A percentile compares a stretch with the other conserved stretches of the same genome.
Conservation (phyloP, 257 asterid genomes). For the Jacaranda mimosifolia region DNA sequence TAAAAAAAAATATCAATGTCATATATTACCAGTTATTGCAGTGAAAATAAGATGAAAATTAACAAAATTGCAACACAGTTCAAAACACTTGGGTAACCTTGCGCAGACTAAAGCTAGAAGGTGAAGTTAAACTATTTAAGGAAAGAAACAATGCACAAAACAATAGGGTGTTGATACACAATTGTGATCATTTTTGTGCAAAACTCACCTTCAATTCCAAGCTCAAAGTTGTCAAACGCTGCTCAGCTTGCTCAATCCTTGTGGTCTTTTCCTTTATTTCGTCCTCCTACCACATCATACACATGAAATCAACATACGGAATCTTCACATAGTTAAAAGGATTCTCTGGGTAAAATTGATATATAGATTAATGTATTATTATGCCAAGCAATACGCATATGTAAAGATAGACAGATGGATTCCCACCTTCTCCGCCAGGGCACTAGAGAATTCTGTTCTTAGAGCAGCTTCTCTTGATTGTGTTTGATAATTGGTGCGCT, state of each 20-base stretch:
- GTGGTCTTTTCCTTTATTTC: conserved; percentile 77
- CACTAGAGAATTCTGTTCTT: conserved; percentile 72
- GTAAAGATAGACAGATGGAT: not conserved
- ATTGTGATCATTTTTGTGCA: not conserved
- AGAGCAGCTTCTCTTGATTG: conserved; percentile 85
- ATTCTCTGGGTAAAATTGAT: not conserved
- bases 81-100: not conserved
- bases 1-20: not conserved
- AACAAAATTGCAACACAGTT: not conserved
- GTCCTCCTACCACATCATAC: conserved; percentile 67
- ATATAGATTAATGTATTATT: not conserved
- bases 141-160: conserved; percentile 4
- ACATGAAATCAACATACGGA: conserved; percentile 33
- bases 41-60: not conserved
- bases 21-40: conserved; percentile 9
- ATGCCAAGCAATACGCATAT: not conserved
- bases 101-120: no score
- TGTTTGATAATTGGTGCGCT: conserved; percentile 77
- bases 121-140: not conserved
- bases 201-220: conserved; percentile 82
- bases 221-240: conserved; percentile 80
- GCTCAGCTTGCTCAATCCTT: conserved; percentile 85
- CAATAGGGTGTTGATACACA: conserved; percentile 2
- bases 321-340: conserved; percentile 11
- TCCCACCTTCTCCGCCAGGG: conserved; percentile 80